Conservation (phyloP, 495 filamentous ascomycete genomes). For the Friedmanniomyces endolithicus region DNA sequence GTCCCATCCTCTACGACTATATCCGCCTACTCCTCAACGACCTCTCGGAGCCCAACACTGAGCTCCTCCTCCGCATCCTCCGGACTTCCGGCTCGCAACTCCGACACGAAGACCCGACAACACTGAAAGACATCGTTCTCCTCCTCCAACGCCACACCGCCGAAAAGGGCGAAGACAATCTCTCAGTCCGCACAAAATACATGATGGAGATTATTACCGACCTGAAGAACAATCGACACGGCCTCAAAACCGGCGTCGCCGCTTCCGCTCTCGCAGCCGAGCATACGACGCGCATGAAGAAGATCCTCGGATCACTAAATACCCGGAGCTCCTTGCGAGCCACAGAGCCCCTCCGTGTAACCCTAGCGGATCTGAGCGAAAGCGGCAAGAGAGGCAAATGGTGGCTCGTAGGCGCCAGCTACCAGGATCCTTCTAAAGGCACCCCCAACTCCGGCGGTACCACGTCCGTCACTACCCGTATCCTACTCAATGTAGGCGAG, state of each 20-base stretch:
- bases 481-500: constrained; percentile 6
- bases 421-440: constrained; percentile 40
- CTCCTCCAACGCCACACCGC: constrained; percentile 60
- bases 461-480: constrained; percentile 14
- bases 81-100: constrained; percentile 68
- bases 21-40: constrained; percentile 61
- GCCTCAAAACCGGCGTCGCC: constrained; percentile 53
- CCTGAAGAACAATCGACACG: constrained; percentile 71
- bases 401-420: constrained; percentile 95
- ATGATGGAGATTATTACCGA: constrained; percentile 96
- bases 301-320: constrained; percentile 62
- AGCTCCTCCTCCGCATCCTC: constrained; percentile 75
- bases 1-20: constrained; percentile 77
- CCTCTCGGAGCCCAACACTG: constrained; percentile 80
- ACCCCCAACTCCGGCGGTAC: constrained; percentile 12
- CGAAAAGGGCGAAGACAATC: constrained; percentile 49
- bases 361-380: constrained; percentile 66
- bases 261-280: constrained; percentile 55
- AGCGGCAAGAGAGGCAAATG: constrained; percentile 85
- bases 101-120: constrained; percentile 76
- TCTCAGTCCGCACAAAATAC: constrained; percentile 86
- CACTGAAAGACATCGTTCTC: constrained; percentile 82
- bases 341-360: constrained; percentile 69
- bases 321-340: constrained; percentile 48
- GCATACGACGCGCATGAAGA: constrained; percentile 75